These are phyloP conservation scores for Venturia pyrina DNA, from an alignment of 2,329 filamentous ascomycete genomes.

Conservation along the genomic window DNA sequence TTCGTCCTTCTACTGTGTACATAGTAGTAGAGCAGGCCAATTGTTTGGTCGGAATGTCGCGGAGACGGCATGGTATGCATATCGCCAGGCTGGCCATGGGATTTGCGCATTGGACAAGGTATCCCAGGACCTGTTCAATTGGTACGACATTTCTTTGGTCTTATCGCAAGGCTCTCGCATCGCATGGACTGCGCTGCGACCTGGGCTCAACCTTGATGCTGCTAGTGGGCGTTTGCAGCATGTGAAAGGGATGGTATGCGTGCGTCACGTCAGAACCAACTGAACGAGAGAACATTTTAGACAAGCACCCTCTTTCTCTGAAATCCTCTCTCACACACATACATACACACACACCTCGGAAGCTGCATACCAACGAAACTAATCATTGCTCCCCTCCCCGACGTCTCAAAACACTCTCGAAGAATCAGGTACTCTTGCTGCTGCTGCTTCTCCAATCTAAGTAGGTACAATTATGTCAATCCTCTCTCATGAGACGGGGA, in stretches of 20 bases:
- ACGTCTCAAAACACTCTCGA: neutral
- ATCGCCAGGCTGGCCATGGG: neutral
- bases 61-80: neutral
- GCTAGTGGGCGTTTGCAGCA: neutral
- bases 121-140: neutral
- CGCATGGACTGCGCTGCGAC: neutral
- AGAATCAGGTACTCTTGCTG: neutral
- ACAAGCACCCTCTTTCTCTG: too few relatives aligned
- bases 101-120: neutral
- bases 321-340: too few relatives aligned
- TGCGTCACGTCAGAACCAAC: neutral
- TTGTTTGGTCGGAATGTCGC: neutral
- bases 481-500: neutral
- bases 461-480: neutral
- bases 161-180: neutral
- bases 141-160: neutral
- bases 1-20: too few relatives aligned
- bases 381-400: neutral
- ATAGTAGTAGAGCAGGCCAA: too few relatives aligned
- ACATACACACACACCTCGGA: too few relatives aligned
- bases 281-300: neutral
- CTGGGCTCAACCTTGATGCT: neutral
- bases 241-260: neutral
- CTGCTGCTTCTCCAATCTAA: neutral
- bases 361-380: neutral